Evolutionary conservation across 306 rosid genomes (phyloP).

Genomic region (Quercus agrifolia): DNA sequence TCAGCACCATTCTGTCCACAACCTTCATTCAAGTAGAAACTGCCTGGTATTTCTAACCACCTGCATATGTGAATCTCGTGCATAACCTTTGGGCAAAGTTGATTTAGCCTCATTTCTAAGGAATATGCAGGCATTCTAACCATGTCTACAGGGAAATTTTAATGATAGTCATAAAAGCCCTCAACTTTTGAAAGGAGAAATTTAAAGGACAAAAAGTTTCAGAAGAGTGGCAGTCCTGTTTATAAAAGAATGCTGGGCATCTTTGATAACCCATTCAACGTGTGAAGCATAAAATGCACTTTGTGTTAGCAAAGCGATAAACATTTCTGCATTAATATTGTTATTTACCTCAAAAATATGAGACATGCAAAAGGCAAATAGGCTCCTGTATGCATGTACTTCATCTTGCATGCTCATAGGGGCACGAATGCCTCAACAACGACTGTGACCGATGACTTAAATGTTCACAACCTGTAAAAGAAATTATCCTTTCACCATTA

Average conservation of each 20-base stretch:
- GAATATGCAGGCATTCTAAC: no score
- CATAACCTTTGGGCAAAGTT: no score
- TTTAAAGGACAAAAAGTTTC: no score
- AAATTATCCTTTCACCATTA: not conserved
- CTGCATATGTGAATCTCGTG: not conserved
- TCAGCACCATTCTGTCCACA: not conserved
- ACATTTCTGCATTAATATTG: not conserved
- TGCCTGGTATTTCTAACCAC: not conserved
- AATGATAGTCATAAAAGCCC: no score
- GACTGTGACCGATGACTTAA: no score
- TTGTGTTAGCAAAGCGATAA: constrained; percentile 15
- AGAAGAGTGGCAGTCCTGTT: no score
- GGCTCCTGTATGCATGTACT: constrained; percentile 12
- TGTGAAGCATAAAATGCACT: no score
- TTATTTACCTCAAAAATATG: not conserved
- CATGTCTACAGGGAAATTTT: no score
- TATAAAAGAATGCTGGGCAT: no score
- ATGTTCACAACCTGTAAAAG: constrained; percentile 75
- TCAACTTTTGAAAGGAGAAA: no score
- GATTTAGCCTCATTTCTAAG: no score
- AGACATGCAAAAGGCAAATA: not conserved
- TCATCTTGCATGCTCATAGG: constrained; percentile 87
- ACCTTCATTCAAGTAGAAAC: not conserved
- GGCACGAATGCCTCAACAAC: constrained; percentile 97
- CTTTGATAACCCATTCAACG: no score